phyloP scores from a whole-genome alignment of 2,329 filamentous ascomycete species.

The Endocalyx cinctus region DNA sequence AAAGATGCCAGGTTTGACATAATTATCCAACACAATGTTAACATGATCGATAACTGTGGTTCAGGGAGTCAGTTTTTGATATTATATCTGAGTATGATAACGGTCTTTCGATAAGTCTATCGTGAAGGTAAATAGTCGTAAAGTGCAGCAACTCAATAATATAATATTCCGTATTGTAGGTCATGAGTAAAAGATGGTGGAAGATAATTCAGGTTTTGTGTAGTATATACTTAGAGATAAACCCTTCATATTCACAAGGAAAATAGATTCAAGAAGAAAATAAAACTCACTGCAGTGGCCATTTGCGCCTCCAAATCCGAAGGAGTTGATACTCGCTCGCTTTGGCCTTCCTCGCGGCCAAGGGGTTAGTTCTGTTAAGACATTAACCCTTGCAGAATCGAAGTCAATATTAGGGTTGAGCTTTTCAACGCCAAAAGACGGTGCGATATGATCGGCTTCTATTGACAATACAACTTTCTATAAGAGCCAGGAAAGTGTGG shows the following conservation, averaged over 20 bases:
- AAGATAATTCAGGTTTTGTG: no score
- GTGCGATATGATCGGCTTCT: conserved; percentile 21
- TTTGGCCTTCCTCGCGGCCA: conserved; percentile 17
- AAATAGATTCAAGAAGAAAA: no score
- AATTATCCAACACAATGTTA: conserved; percentile 8
- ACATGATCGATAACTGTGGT: conserved; percentile 24
- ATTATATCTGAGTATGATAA: no score
- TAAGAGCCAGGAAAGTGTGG: no score
- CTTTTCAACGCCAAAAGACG: conserved; percentile 16
- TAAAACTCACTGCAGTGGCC: conserved; percentile 22
- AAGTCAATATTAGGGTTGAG: conserved; percentile 21
- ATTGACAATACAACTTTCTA: conserved; percentile 19
- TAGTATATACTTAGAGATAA: no score
- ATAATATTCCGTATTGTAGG: no score
- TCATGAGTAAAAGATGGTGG: no score
- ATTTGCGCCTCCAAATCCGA: conserved; percentile 27
- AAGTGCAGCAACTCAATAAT: no score
- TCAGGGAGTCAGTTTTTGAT: no score
- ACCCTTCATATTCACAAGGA: no score
- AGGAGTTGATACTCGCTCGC: conserved; percentile 22
- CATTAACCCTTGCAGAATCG: conserved; percentile 10
- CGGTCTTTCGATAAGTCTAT: no score
- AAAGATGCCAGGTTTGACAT: conserved; percentile 9
- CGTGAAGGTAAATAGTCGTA: no score
- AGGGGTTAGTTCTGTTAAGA: conserved; percentile 9